Conservation (phyloP, 129 eudicot species). For the Ambrosia artemisiifolia region DNA sequence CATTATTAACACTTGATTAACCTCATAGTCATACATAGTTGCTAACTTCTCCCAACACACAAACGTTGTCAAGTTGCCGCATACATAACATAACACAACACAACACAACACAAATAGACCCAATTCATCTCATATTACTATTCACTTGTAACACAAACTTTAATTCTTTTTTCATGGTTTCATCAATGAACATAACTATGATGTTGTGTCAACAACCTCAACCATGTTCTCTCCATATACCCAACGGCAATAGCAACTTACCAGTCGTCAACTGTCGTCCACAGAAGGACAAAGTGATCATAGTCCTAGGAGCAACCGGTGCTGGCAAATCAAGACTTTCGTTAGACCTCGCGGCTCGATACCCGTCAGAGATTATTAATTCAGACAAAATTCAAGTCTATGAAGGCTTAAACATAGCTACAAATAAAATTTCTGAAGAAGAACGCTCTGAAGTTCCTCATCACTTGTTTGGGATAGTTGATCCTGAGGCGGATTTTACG, state of each 20-base stretch:
- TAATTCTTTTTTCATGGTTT: slow-evolving; percentile 9
- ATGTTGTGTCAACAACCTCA: slow-evolving; percentile 41
- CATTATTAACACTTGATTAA: slow-evolving; percentile 36
- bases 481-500: slow-evolving; percentile 60
- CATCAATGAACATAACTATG: slow-evolving; percentile 45
- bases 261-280: slow-evolving; percentile 30
- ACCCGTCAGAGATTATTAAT: slow-evolving; percentile 64
- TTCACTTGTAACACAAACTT: not conserved
- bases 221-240: slow-evolving; percentile 38
- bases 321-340: slow-evolving; percentile 84
- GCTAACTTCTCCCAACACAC: slow-evolving; percentile 15
- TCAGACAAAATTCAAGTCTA: slow-evolving; percentile 86
- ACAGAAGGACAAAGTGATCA: slow-evolving; percentile 66
- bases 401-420: slow-evolving; percentile 63
- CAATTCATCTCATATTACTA: slow-evolving; percentile 2
- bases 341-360: slow-evolving; percentile 60
- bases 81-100: too few species aligned
- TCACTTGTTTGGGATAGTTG: slow-evolving; percentile 68
- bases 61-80: slow-evolving; percentile 41
- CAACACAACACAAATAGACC: too few species aligned
- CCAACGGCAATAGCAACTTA: slow-evolving; percentile 32
- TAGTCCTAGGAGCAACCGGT: slow-evolving; percentile 88
- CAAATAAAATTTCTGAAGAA: slow-evolving; percentile 67
- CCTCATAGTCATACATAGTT: not conserved
- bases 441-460: slow-evolving; percentile 73